phyloP scores from a whole-genome alignment of 805 yeast species.

The Hanseniaspora lindneri region DNA sequence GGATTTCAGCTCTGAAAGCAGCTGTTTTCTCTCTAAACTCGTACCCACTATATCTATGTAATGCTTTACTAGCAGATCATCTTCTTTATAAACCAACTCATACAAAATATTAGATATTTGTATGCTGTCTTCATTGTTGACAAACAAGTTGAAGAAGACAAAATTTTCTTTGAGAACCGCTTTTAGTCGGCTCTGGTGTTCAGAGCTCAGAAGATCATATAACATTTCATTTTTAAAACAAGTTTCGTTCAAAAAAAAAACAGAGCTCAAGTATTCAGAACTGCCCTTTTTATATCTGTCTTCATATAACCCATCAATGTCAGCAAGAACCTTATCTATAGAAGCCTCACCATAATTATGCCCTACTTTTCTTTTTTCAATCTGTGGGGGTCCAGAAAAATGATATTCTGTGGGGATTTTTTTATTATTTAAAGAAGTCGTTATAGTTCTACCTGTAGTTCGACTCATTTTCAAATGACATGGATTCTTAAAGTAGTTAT shows the following conservation, averaged over 20 bases:
- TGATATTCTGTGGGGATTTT: too few species aligned
- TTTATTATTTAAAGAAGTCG: too few species aligned
- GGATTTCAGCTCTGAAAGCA: constrained; percentile 18
- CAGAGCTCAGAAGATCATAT: not conserved
- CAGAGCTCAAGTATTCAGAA: too few species aligned
- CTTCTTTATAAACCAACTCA: not conserved
- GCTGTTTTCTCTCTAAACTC: not conserved
- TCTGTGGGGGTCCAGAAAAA: too few species aligned
- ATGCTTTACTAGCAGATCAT: not conserved
- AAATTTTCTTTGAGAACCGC: not conserved
- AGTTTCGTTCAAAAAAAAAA: not conserved
- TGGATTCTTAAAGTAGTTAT: too few species aligned
- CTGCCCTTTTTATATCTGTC: too few species aligned
- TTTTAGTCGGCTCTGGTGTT: not conserved
- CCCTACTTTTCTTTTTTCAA: too few species aligned
- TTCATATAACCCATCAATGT: too few species aligned
- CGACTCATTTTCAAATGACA: too few species aligned
- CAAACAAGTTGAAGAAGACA: constrained; percentile 1
- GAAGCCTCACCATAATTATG: too few species aligned
- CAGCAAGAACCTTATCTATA: too few species aligned
- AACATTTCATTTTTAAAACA: not conserved
- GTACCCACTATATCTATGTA: not conserved
- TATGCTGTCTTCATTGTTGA: not conserved
- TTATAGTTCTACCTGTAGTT: too few species aligned
- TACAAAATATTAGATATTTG: not conserved